A percentile compares a stretch with the other conserved stretches of the same genome.
These are phyloP conservation scores for Excoecaria cochinchinensis DNA, from an alignment of 345 rosid genomes.

Conservation along the genomic window DNA sequence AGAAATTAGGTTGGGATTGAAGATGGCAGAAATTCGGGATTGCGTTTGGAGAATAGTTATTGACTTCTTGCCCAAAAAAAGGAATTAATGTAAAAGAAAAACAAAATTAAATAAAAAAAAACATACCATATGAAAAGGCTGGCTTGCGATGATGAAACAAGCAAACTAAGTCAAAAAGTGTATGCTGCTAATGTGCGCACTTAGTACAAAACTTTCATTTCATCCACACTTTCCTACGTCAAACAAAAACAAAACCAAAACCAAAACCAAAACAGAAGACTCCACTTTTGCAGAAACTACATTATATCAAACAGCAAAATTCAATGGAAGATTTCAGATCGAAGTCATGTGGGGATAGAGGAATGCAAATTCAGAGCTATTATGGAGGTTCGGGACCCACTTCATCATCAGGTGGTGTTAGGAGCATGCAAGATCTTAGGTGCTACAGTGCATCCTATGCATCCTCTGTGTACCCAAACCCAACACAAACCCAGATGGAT, in stretches of 20 bases:
- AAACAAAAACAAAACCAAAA: background rate
- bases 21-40: no score
- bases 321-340: conserved; percentile 74
- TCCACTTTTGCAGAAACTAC: background rate
- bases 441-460: conserved; percentile 60
- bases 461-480: conserved; percentile 40
- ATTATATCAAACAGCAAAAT: no score
- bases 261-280: background rate
- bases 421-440: conserved; percentile 56
- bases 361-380: conserved; percentile 38
- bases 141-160: background rate
- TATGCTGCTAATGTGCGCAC: background rate
- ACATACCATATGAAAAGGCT: no score
- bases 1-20: no score
- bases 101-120: no score
- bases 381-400: conserved; percentile 18
- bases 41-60: no score
- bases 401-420: conserved; percentile 26
- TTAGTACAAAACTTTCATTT: background rate
- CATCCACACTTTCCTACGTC: no score
- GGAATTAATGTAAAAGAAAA: no score
- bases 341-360: conserved; percentile 48
- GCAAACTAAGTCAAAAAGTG: background rate
- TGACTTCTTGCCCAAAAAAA: no score
- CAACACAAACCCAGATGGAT: conserved; percentile 32